phyloP scores from a whole-genome alignment of 2,329 filamentous ascomycete species.

The Pseudonectria foliicola region DNA sequence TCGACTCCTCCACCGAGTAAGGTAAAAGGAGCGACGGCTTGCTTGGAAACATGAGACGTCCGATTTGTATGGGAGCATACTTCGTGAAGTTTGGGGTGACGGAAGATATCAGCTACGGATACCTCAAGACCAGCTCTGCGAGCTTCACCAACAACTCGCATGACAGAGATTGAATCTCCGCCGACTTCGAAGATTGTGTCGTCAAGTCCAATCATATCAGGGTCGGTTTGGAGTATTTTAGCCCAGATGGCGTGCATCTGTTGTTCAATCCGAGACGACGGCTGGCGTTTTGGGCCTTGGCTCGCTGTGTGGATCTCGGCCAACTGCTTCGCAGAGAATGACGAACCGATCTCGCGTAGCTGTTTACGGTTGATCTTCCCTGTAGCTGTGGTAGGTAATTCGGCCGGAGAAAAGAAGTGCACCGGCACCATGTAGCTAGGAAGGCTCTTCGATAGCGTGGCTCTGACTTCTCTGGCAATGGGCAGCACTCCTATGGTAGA shows the following conservation, averaged over 20 bases:
- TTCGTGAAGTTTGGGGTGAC: background rate
- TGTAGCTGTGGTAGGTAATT: too few species aligned
- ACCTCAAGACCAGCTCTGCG: background rate
- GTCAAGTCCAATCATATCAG: constrained; percentile 29
- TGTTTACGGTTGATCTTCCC: too few species aligned
- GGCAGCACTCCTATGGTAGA: too few species aligned
- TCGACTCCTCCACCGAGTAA: constrained; percentile 13
- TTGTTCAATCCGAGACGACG: constrained; percentile 6
- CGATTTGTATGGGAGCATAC: too few species aligned
- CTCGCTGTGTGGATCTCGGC: constrained; percentile 20
- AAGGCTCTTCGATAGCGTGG: too few species aligned
- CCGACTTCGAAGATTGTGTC: constrained; percentile 44
- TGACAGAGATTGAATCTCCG: constrained; percentile 43
- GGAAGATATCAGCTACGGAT: background rate
- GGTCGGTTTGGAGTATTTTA: constrained; percentile 26
- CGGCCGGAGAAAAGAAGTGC: too few species aligned
- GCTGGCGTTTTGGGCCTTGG: constrained; percentile 1
- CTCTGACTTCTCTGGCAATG: too few species aligned
- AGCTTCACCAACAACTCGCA: constrained; percentile 32
- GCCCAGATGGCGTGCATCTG: constrained; percentile 31
- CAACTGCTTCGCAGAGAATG: constrained; percentile 27
- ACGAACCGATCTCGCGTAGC: too few species aligned
- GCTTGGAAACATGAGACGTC: too few species aligned
- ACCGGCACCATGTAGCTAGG: too few species aligned
- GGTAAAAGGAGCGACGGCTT: background rate